phyloP scores from a whole-genome alignment of 2,329 filamentous ascomycete genomes.

The Diaporthe eres region DNA sequence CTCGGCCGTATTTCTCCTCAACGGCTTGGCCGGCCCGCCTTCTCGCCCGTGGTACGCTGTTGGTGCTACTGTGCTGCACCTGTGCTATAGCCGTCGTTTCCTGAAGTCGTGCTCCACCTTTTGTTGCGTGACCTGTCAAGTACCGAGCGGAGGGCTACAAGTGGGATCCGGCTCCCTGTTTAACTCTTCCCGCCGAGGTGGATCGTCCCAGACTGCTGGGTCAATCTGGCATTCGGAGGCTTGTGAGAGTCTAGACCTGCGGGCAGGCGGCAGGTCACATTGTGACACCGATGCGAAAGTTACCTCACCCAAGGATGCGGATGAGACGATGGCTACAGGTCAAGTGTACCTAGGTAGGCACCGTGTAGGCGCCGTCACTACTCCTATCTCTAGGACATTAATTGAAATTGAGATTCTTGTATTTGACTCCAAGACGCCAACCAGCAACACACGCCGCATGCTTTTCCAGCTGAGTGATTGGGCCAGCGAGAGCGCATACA shows the following conservation, averaged over 20 bases:
- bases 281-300: too few species aligned
- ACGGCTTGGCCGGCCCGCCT: conserved; percentile 25
- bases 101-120: not conserved
- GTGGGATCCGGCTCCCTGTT: conserved; percentile 2
- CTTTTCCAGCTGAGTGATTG: too few species aligned
- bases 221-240: conserved; percentile 3
- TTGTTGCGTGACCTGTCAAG: conserved; percentile 1
- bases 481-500: too few species aligned
- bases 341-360: too few species aligned
- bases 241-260: conserved; percentile 14
- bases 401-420: too few species aligned
- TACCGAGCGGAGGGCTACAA: not conserved
- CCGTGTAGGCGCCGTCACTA: too few species aligned
- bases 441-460: too few species aligned
- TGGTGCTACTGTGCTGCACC: not conserved
- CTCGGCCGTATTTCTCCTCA: not conserved
- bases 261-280: too few species aligned
- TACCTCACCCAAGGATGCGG: too few species aligned
- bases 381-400: too few species aligned
- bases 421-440: too few species aligned
- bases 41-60: not conserved
- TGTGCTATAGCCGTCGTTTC: not conserved
- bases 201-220: conserved; percentile 30
- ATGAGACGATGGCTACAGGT: too few species aligned
- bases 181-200: not conserved